phyloP scores from a whole-genome alignment of 352 stramenopile genomes.

The Elongisporangium undulatum region DNA sequence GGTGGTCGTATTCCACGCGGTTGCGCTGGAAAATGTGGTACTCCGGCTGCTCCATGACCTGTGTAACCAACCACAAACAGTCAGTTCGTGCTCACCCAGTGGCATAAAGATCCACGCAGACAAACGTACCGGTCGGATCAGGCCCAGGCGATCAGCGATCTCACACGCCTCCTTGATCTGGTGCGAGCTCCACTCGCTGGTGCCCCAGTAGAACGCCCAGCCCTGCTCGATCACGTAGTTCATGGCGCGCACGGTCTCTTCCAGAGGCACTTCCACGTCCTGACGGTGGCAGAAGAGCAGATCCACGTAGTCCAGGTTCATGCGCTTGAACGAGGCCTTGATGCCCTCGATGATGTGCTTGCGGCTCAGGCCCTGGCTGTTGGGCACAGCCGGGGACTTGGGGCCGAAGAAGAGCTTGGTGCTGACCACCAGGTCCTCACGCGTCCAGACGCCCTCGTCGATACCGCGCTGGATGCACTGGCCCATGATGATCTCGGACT shows the following conservation, averaged over 20 bases:
- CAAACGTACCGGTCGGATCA: conserved; percentile 19
- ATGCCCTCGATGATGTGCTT: conserved; percentile 45
- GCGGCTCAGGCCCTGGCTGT: conserved; percentile 19
- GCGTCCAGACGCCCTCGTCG: too few species aligned
- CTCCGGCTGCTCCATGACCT: conserved; percentile 34
- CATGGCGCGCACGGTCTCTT: too few species aligned
- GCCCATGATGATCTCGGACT: too few species aligned
- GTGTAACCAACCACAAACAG: conserved; percentile 31
- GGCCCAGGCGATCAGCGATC: conserved; percentile 54
- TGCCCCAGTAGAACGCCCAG: too few species aligned
- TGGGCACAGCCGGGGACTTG: conserved; percentile 20
- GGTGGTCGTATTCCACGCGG: conserved; percentile 44
- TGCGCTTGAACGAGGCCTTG: conserved; percentile 26
- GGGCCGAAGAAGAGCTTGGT: too few species aligned
- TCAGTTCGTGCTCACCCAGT: conserved; percentile 30
- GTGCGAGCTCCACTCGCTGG: too few species aligned
- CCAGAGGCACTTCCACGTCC: conserved; percentile 41
- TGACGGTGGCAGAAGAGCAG: conserved; percentile 50
- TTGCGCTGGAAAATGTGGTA: conserved; percentile 50
- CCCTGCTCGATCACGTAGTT: too few species aligned
- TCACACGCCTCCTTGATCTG: conserved; percentile 52
- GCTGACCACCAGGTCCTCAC: too few species aligned
- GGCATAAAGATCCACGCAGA: too few species aligned
- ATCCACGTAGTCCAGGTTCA: conserved; percentile 46
- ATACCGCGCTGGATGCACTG: too few species aligned